Base-by-base conservation (phyloP, 208 protist genomes). In the Trypanosoma avium region DNA sequence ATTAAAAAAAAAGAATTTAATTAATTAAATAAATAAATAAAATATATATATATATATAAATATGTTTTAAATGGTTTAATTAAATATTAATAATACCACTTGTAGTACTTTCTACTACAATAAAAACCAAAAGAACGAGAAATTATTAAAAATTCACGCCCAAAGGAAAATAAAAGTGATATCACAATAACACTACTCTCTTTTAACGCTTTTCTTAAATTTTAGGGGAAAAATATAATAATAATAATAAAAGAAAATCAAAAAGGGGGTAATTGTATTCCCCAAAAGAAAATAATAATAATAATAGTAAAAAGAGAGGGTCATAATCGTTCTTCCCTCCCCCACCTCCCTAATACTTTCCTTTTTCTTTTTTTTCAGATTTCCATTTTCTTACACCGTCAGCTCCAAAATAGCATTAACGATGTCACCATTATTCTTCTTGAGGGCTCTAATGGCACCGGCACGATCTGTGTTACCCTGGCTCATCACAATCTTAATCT, bases 391-490 rank as follows among this genome's bases (percentile, higher is more conserved):
- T 87, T 85, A 92, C 71, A 82, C 77, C 32, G 81, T 90, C 22
- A 95, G 79, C 62, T 90, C 82, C 83, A 95, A 86, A 67, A 95
- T 95, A 70, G 88, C 77, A 61, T 95, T 92, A 55, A 95, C 88
- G 48, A 95, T 77, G 57, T 95, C 88, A 48, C 84, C 79, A 42
- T 93, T 90, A 82, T 92, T 95, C 58, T 88, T 82, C 74, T 86
- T 84, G 48, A 95, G 82, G 15, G 86, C 88, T 56, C 77, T 77
- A 75, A 95, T 84, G 64, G 86, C 88, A 77, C 86, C 89, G 56
- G 53, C 73, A 48, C 88, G 85, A 36, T 77, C 81, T 45, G 86
- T 79, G 66, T 81, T 81, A 30, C 69, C 84, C 75, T 93, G 86
- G 53, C 36, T 75, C 82, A 91, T 91, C 52, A 95, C 86, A 53